Percentiles rank a stretch among this genome's conserved stretches.
Evolutionary conservation across 441 rosid species (phyloP).

Genomic region (Croton laevigatus): DNA sequence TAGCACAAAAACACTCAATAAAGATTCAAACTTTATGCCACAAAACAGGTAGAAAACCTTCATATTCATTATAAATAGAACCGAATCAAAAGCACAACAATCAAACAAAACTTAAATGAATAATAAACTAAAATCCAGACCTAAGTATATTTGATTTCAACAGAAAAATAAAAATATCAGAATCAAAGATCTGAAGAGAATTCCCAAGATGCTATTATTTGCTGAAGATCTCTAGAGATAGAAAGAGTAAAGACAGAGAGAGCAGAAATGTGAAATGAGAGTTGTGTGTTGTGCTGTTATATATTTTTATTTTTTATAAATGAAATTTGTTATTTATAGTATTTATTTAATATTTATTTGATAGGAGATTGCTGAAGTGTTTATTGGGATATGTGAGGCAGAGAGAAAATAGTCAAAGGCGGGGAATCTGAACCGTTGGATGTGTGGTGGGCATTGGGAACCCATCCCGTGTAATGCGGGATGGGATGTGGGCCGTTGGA

Average conservation of each 20-base stretch:
- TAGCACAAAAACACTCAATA: not conserved
- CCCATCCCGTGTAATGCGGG: conserved; percentile 45
- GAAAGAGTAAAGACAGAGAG: not conserved
- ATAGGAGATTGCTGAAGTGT: not conserved
- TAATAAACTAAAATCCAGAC: not conserved
- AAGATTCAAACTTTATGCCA: not conserved
- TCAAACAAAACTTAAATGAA: not conserved
- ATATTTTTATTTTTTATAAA: conserved; percentile 4
- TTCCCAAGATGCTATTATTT: conserved; percentile 26
- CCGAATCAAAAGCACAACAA: not conserved
- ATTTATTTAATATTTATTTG: not conserved
- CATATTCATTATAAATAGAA: not conserved
- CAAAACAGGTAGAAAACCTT: not conserved
- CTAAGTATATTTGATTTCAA: not conserved
- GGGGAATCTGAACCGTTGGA: conserved; percentile 49
- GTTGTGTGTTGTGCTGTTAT: not conserved
- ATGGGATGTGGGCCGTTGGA: conserved; percentile 51
- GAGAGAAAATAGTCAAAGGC: conserved; percentile 46
- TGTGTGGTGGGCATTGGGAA: conserved; percentile 24
- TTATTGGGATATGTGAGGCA: conserved; percentile 38
- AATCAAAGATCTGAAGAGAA: conserved; percentile 22
- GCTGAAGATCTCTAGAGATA: conserved; percentile 27
- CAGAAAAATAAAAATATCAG: not conserved
- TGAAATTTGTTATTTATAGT: not conserved
- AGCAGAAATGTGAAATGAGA: not conserved